Base-by-base conservation (phyloP, 2,329 filamentous ascomycete genomes). In the Dactylellina haptotyla region DNA sequence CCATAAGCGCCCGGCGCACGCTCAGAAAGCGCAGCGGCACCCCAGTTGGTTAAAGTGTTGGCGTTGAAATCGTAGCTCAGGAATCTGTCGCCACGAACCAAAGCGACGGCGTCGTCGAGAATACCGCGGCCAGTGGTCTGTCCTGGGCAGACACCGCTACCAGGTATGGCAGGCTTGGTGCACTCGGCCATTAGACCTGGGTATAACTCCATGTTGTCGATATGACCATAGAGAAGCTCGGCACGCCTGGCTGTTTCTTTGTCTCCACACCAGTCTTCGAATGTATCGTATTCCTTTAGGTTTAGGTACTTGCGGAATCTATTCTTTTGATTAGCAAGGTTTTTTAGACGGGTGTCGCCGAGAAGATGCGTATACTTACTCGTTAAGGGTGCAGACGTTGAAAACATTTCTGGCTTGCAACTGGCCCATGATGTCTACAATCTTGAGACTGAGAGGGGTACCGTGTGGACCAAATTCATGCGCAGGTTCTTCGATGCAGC, bases 371-470 rank as follows among this genome's bases (percentile, higher is more conserved):
- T 46, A 8, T 9, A 78, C 80, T 80, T 77, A 84, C 80, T 85
- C 84, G 70, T 85, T 85, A 77, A 85, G 78, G 0, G 83, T 85
- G 73, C 83, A 85, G n/a, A 84, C 82, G 70, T 84, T 83, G 80
- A 84, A 85, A 2, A 79, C 67, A 48, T 85, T 84, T 39, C 87
- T 85, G 3, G 84, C 86, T 75, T 89, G 87, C 14, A 84, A 82
- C 54, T 89, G 89, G 4, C 87, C 87, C 3, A 88, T 82, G 1
- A 88, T 82, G 78, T 89, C 88, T 6, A 89, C 83, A 1, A 83
- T 82, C 76, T 84, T 87, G 76, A 90, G 84, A 1, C 82, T 83
- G 84, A 83, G 46, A 82, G 83, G 6, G 87, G 87, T 1, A 89
- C 83, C 78, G 85, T 87, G 18, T 83, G 83, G 2, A 84, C 87